Evolutionary conservation across 2,329 filamentous ascomycete genomes (phyloP).

Genomic region (Aureobasidium mangrovei): DNA sequence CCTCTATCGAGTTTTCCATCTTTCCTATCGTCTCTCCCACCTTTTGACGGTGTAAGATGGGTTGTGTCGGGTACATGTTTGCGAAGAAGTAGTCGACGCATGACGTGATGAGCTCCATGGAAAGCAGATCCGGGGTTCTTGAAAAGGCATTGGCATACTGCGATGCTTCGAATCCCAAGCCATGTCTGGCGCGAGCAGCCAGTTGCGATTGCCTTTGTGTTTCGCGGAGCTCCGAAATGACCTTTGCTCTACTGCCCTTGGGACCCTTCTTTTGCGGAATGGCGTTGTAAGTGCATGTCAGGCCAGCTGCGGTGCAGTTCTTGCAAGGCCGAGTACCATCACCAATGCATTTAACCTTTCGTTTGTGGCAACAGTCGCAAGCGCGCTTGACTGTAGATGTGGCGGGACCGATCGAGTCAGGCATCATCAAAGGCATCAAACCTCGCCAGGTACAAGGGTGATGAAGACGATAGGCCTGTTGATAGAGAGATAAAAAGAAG

Average conservation of each 20-base stretch:
- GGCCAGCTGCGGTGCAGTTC: conserved; percentile 50
- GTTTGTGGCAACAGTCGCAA: conserved; percentile 31
- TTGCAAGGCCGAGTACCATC: conserved; percentile 48
- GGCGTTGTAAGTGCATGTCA: conserved; percentile 57
- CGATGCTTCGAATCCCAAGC: conserved; percentile 33
- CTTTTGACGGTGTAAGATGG: conserved; percentile 45
- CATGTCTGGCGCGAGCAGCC: conserved; percentile 29
- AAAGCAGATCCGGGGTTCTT: conserved; percentile 41
- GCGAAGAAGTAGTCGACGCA: conserved; percentile 55
- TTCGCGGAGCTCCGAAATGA: conserved; percentile 54
- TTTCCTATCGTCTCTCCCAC: conserved; percentile 46
- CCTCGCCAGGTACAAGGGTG: conserved; percentile 1
- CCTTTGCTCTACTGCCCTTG: conserved; percentile 53
- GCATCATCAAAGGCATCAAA: conserved; percentile 16
- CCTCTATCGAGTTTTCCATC: conserved; percentile 45
- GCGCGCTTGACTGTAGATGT: conserved; percentile 22
- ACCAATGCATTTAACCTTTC: conserved; percentile 45
- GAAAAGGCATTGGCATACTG: conserved; percentile 34
- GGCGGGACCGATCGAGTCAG: conserved; percentile 13
- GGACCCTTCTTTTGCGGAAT: conserved; percentile 57
- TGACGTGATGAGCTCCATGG: conserved; percentile 40
- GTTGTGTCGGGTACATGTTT: conserved; percentile 57
- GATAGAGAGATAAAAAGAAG: neutral
- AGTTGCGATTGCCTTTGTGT: conserved; percentile 40
- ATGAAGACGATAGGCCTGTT: conserved; percentile 1